These are phyloP conservation scores for Penicillium chermesinum DNA, from an alignment of 495 filamentous ascomycete genomes.

Conservation along the genomic window DNA sequence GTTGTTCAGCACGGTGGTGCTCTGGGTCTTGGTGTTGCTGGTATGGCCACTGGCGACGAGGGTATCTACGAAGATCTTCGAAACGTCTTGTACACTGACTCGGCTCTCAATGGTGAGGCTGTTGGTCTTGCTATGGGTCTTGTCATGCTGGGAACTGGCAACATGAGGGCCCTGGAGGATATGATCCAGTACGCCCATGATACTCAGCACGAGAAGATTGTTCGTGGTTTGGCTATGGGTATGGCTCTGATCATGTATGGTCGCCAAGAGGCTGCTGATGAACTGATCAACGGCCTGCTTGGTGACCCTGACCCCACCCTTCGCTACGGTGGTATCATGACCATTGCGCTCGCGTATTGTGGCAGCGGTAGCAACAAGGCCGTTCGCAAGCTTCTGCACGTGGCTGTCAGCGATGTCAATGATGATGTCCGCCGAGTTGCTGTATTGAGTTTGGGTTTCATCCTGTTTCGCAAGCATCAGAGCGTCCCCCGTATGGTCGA, in stretches of 20 bases:
- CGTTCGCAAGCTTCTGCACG: conserved; percentile 92
- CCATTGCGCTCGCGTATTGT: conserved; percentile 95
- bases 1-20: conserved; percentile 97
- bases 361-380: conserved; percentile 98
- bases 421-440: conserved; percentile 95
- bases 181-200: conserved; percentile 98
- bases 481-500: conserved; percentile 99
- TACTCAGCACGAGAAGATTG: conserved; percentile 97
- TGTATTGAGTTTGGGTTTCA: conserved; percentile 98
- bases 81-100: conserved; percentile 81
- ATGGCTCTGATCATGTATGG: conserved; percentile 99
- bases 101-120: conserved; percentile 93
- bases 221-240: conserved; percentile 87
- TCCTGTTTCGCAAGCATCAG: conserved; percentile 95
- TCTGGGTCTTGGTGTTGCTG: conserved; percentile 90
- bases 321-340: conserved; percentile 97
- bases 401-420: conserved; percentile 96
- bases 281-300: conserved; percentile 85
- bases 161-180: conserved; percentile 81
- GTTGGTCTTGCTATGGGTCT: conserved; percentile 93
- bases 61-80: conserved; percentile 90
- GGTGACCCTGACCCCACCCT: conserved; percentile 91
- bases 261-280: conserved; percentile 89
- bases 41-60: conserved; percentile 91
- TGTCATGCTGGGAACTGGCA: conserved; percentile 94